Evolutionary conservation across 2,329 filamentous ascomycete species (phyloP).

Genomic region (Emergomyces africanus): DNA sequence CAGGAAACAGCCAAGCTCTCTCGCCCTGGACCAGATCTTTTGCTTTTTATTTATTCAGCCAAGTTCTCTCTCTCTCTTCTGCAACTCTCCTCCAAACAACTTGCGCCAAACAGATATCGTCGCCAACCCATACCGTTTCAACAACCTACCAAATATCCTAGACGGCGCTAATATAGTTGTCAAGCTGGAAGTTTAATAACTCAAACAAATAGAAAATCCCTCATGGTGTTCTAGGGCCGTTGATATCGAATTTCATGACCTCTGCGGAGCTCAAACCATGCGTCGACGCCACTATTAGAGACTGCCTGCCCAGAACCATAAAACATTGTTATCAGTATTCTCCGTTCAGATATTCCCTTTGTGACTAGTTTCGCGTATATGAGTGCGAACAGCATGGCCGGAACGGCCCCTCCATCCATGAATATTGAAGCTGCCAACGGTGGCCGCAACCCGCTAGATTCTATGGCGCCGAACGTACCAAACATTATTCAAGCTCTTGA

Average conservation of each 20-base stretch:
- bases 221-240: neutral
- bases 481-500: slow-evolving; percentile 72
- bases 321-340: neutral
- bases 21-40: neutral
- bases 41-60: neutral
- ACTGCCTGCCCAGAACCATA: neutral
- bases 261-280: neutral
- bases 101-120: neutral
- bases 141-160: neutral
- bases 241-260: neutral
- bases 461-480: slow-evolving; percentile 26
- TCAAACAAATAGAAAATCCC: neutral
- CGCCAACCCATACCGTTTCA: neutral
- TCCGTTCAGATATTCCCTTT: neutral
- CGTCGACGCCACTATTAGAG: neutral
- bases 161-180: neutral
- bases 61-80: neutral
- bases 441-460: slow-evolving; percentile 2
- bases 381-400: slow-evolving; percentile 5
- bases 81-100: neutral
- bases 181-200: neutral
- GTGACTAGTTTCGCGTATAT: neutral
- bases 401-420: neutral
- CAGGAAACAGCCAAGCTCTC: neutral
- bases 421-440: slow-evolving; percentile 1